Conservation (phyloP, 176 grass and related monocot genomes). For the Oryza officinalis region DNA sequence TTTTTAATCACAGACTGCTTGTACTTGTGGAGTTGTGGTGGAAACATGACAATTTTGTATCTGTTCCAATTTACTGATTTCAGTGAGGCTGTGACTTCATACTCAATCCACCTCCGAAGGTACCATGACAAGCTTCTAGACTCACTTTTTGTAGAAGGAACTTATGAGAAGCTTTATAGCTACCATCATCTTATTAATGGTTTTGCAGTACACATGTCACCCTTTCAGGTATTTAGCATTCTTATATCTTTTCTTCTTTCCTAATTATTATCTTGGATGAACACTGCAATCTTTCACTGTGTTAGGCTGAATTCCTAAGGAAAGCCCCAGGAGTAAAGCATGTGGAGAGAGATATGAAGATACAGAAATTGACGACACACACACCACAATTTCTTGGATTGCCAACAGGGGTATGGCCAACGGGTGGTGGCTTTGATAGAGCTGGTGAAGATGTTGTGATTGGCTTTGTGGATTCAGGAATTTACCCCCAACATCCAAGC, state of each 20-base stretch:
- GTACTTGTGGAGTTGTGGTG: background rate
- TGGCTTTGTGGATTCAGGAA: conserved; percentile 97
- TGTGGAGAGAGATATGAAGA: conserved; percentile 89
- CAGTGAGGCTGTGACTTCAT: conserved; percentile 86
- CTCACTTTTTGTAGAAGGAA: conserved; percentile 83
- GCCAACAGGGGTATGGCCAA: conserved; percentile 80
- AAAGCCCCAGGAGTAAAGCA: conserved; percentile 82
- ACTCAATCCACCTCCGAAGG: conserved; percentile 76
- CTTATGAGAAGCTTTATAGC: conserved; percentile 89
- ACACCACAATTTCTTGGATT: conserved; percentile 95
- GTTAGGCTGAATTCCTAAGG: conserved; percentile 74
- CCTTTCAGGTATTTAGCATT: conserved; percentile 65
- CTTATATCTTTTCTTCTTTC: background rate
- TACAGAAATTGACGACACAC: conserved; percentile 93
- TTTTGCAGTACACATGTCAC: conserved; percentile 91
- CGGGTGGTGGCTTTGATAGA: conserved; percentile 88
- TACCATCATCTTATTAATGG: conserved; percentile 98
- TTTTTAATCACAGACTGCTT: background rate
- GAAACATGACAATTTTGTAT: background rate
- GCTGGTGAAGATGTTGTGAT: conserved; percentile 98
- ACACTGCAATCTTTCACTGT: conserved; percentile 22
- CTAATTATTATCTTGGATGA: background rate
- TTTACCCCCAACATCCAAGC: conserved; percentile 86
- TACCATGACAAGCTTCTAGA: conserved; percentile 86
- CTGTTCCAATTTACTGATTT: conserved; percentile 24